Evolutionary conservation across 2,329 filamentous ascomycete species (phyloP), one percentile per base, ranked within the genome.

Genomic region (Apiospora rasikravindrae): DNA sequence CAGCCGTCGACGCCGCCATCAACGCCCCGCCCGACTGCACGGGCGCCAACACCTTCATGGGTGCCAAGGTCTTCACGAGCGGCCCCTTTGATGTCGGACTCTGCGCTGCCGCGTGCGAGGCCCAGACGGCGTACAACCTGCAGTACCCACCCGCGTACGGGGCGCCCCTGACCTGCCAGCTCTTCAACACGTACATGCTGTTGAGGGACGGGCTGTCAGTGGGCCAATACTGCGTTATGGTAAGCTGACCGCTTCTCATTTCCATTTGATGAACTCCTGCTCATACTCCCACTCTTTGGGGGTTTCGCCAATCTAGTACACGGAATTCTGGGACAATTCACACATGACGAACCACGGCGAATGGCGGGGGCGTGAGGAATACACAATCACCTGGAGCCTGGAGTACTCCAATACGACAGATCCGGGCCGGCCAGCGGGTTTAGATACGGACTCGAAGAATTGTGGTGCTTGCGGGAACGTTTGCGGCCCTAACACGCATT

Each of bases 141-240:
- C 72, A 72, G 13, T 73, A 80, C 64, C 77, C 78, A 2, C 74
- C 77, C 4, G 14, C 67, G 1, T 57, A 69, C 5, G 78, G 77
- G 2, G 4, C 16, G n/a, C 76, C 77, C 51, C 75, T 76, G 75
- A 76, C 78, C 47, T 80, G 78, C 69, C 71, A 73, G 64, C 73
- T 73, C 70, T 73, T 71, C 16, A 79, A 78, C 42, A 81, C 81
- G 1, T 71, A 73, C 4, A 73, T 75, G 68, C 77, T 82, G 26
- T 74, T 75, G 24, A 73, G 73, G 70, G 81, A 79, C 45, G 78
- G 81, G 53, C 79, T 78, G 4, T 80, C 81, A 8, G 74, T 76
- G 57, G 74, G 73, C 16, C 74, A 77, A 16, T 74, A 79, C 73
- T 74, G 73, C 33, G 53, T 69, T 6, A 24, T 73, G 70, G 72